phyloP scores from a whole-genome alignment of 2,329 filamentous ascomycete genomes.

The Colletotrichum lupini region DNA sequence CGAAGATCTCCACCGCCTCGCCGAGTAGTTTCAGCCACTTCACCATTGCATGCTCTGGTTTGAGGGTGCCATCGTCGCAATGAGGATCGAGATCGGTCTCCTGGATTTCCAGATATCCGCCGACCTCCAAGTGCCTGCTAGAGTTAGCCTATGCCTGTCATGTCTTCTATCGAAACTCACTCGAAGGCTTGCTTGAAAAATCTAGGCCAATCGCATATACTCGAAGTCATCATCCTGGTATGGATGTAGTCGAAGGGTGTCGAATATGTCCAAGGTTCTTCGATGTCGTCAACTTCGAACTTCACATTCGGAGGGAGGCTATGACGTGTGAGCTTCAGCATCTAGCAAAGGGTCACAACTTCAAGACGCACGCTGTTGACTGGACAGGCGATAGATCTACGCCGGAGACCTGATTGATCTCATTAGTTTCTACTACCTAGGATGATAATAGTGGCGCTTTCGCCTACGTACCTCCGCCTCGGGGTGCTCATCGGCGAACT shows the following conservation, averaged over 20 bases:
- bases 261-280: conserved; percentile 61
- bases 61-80: too few species aligned
- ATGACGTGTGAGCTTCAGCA: background rate
- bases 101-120: too few species aligned
- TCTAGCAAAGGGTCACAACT: too few species aligned
- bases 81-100: too few species aligned
- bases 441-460: background rate
- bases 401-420: conserved; percentile 44
- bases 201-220: conserved; percentile 59
- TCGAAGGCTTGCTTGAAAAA: conserved; percentile 59
- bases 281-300: conserved; percentile 40
- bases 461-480: conserved; percentile 40
- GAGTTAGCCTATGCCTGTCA: too few species aligned
- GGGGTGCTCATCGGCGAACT: conserved; percentile 51
- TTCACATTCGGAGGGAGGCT: conserved; percentile 66
- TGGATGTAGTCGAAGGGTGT: conserved; percentile 67
- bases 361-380: conserved; percentile 42
- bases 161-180: background rate
- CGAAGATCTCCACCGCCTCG: too few species aligned
- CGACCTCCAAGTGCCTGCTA: too few species aligned
- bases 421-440: background rate
- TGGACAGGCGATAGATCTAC: conserved; percentile 56
- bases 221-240: conserved; percentile 60
- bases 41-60: too few species aligned
- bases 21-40: too few species aligned